Evolutionary conservation across 1,284 basidiomycete genomes (phyloP).

Genomic region (Hymenochaete sp.): DNA sequence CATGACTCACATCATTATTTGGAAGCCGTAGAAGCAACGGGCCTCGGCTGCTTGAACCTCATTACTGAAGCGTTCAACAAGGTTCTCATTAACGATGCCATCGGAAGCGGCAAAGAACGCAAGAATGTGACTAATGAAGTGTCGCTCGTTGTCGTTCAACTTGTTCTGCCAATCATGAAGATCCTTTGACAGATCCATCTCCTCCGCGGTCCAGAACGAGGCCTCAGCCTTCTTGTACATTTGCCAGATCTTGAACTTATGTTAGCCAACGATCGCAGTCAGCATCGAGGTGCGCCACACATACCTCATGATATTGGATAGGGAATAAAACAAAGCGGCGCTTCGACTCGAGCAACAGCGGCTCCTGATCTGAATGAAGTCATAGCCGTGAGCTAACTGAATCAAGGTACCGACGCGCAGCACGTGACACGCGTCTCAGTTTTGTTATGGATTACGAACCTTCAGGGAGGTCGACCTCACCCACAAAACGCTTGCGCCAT

Average conservation of each 20-base stretch:
- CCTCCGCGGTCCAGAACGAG: conserved; percentile 97
- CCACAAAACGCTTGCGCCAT: conserved; percentile 19
- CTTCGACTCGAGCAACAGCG: conserved; percentile 72
- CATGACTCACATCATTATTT: conserved; percentile 94
- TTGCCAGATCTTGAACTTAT: conserved; percentile 72
- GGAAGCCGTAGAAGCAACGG: conserved; percentile 98
- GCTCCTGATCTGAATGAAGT: conserved; percentile 54
- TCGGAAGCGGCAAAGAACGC: conserved; percentile 97
- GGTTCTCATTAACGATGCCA: conserved; percentile 97
- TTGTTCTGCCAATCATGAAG: conserved; percentile 89
- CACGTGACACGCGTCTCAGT: no score
- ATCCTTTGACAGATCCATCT: conserved; percentile 95
- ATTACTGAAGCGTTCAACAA: conserved; percentile 89
- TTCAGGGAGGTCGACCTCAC: conserved; percentile 24
- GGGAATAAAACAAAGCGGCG: conserved; percentile 89
- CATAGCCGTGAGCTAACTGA: not conserved
- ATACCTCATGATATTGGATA: conserved; percentile 86
- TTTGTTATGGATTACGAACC: conserved; percentile 14
- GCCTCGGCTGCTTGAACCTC: conserved; percentile 95
- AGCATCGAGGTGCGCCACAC: conserved; percentile 19
- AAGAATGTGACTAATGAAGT: conserved; percentile 94
- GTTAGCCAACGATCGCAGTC: conserved; percentile 15
- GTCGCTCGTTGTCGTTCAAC: conserved; percentile 88
- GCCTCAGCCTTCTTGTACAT: conserved; percentile 93
- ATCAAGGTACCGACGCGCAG: no score